Conservation (phyloP, 208 protist genomes). For the Crithidia expoeki region DNA sequence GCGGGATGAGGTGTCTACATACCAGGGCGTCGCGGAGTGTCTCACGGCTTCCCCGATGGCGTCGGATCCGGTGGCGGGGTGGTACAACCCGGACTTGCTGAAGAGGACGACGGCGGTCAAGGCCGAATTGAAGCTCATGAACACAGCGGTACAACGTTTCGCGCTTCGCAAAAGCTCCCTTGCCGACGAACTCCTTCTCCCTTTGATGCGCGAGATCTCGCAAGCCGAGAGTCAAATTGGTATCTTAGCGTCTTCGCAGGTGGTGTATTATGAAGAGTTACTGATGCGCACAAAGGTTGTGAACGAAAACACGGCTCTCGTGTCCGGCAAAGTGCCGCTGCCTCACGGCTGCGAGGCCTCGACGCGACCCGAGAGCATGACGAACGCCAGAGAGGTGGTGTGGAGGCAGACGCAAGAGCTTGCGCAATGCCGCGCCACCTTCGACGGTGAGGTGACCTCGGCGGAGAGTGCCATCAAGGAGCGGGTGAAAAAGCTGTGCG, state of each 20-base stretch:
- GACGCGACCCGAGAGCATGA: conserved; percentile 20
- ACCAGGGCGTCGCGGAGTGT: conserved; percentile 26
- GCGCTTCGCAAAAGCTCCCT: conserved; percentile 25
- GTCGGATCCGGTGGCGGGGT: conserved; percentile 11
- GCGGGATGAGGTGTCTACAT: conserved; percentile 13
- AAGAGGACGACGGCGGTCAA: conserved; percentile 8
- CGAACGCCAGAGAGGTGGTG: conserved; percentile 16
- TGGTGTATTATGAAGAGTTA: conserved; percentile 27
- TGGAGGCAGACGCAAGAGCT: conserved; percentile 17
- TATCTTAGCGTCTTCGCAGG: conserved; percentile 22
- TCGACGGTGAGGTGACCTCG: conserved; percentile 20
- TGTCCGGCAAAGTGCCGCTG: conserved; percentile 16
- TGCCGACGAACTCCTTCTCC: conserved; percentile 17
- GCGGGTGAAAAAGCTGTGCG: conserved; percentile 21
- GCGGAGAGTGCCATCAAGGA: conserved; percentile 10
- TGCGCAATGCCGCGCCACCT: background rate
- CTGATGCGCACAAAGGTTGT: conserved; percentile 29
- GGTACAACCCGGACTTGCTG: conserved; percentile 19
- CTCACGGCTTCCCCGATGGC: conserved; percentile 3
- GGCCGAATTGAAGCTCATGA: conserved; percentile 11
- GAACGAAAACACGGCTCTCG: conserved; percentile 17
- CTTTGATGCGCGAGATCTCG: conserved; percentile 15
- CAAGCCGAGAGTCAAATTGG: conserved; percentile 19
- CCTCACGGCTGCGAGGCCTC: conserved; percentile 25
- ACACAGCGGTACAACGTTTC: conserved; percentile 21